phyloP scores from a whole-genome alignment of 768 basidiomycete genomes.

The Erythrobasidium yunnanense region DNA sequence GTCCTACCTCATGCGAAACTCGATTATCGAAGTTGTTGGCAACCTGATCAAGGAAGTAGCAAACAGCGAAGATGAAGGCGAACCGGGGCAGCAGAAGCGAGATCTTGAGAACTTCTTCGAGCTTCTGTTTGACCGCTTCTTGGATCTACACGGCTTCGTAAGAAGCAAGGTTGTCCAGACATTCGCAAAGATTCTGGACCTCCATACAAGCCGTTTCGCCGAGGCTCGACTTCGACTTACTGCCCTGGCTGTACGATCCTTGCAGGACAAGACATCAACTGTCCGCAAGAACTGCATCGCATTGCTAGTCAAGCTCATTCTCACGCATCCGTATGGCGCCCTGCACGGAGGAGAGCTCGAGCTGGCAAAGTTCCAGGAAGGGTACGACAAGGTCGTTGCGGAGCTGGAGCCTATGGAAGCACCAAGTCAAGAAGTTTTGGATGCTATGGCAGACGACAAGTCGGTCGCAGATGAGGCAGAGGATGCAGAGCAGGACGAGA shows the following conservation, averaged over 20 bases:
- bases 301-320: constrained; percentile 60
- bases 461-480: constrained; percentile 50
- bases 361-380: constrained; percentile 58
- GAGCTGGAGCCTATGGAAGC: constrained; percentile 64
- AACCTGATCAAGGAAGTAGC: constrained; percentile 72
- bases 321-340: constrained; percentile 77
- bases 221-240: constrained; percentile 71
- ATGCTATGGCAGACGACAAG: constrained; percentile 44
- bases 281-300: constrained; percentile 77
- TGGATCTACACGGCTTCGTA: constrained; percentile 82
- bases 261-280: constrained; percentile 79
- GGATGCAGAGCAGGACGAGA: constrained; percentile 39
- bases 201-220: constrained; percentile 64
- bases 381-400: constrained; percentile 54
- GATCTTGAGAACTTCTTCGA: constrained; percentile 72
- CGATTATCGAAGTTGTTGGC: constrained; percentile 81
- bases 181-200: constrained; percentile 63
- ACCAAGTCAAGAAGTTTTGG: constrained; percentile 43
- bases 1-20: constrained; percentile 94
- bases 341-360: constrained; percentile 73
- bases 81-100: constrained; percentile 38
- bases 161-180: constrained; percentile 75
- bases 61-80: constrained; percentile 44
- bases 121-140: constrained; percentile 69
- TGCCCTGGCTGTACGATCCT: constrained; percentile 59